Evolutionary conservation across 1,139 yeast genomes (phyloP).

Genomic region (Blastobotrys proliferans): DNA sequence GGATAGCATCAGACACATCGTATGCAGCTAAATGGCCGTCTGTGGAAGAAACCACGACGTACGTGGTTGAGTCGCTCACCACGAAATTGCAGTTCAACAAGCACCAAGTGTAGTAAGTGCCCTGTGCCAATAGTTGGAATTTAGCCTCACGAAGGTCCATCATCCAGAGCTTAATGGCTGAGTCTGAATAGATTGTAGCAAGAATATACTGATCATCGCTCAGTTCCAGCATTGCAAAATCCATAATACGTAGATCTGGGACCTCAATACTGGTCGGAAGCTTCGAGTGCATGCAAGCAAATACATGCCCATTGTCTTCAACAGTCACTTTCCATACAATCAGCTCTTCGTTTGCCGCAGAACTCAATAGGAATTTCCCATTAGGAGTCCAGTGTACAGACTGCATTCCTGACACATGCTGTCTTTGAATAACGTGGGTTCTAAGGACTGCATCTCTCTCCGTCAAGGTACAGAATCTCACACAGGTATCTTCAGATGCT

Average conservation of each 20-base stretch:
- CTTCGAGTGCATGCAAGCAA: conserved; percentile 17
- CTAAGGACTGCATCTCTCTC: conserved; percentile 39
- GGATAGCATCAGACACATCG: conserved; percentile 13
- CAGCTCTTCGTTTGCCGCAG: conserved; percentile 90
- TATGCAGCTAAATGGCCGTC: conserved; percentile 71
- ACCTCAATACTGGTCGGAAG: conserved; percentile 42
- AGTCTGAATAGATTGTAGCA: conserved; percentile 79
- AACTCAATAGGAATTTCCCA: conserved; percentile 51
- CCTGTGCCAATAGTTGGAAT: conserved; percentile 47
- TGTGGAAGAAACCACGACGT: conserved; percentile 62
- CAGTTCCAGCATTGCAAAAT: conserved; percentile 42
- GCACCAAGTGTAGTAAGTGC: conserved; percentile 69
- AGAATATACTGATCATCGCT: conserved; percentile 34
- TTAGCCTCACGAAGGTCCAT: conserved; percentile 44
- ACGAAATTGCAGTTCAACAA: conserved; percentile 57
- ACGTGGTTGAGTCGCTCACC: conserved; percentile 30
- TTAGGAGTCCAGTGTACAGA: conserved; percentile 56
- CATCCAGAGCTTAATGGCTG: conserved; percentile 64
- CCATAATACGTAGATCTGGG: conserved; percentile 89
- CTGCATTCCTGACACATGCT: conserved; percentile 88
- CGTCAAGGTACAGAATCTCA: conserved; percentile 52
- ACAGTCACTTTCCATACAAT: conserved; percentile 62
- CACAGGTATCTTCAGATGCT: conserved; percentile 86
- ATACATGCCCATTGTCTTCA: conserved; percentile 19
- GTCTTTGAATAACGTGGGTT: conserved; percentile 61